phyloP scores from a whole-genome alignment of 768 basidiomycete genomes.

The Nidularia pulvinata region DNA sequence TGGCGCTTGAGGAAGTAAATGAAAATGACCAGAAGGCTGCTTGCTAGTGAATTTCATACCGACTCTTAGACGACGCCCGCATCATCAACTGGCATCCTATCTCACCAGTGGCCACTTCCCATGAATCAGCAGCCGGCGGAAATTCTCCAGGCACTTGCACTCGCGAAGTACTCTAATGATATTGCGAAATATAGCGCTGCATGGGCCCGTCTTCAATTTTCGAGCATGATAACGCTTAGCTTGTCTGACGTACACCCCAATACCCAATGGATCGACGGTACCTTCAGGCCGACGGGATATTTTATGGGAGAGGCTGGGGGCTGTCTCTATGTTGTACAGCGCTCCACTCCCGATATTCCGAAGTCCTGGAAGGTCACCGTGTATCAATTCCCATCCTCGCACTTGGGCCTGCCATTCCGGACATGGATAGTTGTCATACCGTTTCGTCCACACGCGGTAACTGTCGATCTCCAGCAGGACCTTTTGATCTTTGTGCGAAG shows the following conservation, averaged over 20 bases:
- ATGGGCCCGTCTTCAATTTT: neutral
- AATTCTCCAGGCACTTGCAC: no score
- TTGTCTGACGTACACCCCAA: neutral
- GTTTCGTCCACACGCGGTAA: neutral
- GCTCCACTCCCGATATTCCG: neutral
- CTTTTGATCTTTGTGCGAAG: neutral
- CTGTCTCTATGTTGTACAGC: conserved; percentile 5
- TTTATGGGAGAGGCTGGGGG: conserved; percentile 7
- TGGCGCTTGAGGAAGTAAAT: no score
- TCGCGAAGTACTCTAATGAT: neutral
- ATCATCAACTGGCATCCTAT: no score
- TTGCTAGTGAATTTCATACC: no score
- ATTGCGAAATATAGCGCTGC: neutral
- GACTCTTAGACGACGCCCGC: no score
- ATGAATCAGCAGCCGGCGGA: no score
- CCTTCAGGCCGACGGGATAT: neutral
- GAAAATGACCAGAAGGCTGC: no score
- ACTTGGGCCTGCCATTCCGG: neutral
- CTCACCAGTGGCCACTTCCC: no score
- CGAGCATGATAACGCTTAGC: neutral
- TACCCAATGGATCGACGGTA: conserved; percentile 4
- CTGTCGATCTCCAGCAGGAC: neutral
- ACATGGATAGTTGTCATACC: neutral
- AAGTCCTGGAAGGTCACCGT: neutral
- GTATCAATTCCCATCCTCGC: neutral